Evolutionary conservation across 495 filamentous ascomycete genomes (phyloP).

Genomic region (Penicillium atrosanguineum): DNA sequence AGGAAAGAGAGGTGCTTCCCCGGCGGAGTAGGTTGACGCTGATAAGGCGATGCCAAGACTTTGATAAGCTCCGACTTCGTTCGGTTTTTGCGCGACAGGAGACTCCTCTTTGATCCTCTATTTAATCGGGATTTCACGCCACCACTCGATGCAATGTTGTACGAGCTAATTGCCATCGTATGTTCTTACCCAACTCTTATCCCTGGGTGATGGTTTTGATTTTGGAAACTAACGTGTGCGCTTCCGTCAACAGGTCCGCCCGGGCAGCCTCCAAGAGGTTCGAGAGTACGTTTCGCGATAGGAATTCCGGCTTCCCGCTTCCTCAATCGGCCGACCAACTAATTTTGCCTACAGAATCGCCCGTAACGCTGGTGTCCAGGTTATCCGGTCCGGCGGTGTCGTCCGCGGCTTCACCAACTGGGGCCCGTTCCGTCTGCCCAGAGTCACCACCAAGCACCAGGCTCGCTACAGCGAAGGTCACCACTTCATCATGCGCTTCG

Average conservation of each 20-base stretch:
- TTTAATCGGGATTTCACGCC: conserved; percentile 17
- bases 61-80: conserved; percentile 30
- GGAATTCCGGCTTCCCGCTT: not conserved
- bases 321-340: conserved; percentile 9
- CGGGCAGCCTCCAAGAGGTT: conserved; percentile 81
- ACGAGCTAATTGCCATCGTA: conserved; percentile 96
- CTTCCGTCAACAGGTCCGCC: conserved; percentile 67
- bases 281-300: conserved; percentile 71
- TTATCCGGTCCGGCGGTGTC: conserved; percentile 84
- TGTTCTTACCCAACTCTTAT: conserved; percentile 26
- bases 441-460: conserved; percentile 71
- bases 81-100: conserved; percentile 24
- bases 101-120: conserved; percentile 5
- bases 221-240: conserved; percentile 6
- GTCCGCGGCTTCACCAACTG: conserved; percentile 92
- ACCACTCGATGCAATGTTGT: conserved; percentile 67
- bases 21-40: conserved; percentile 21
- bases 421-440: conserved; percentile 84
- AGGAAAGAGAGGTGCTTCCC: conserved; percentile 26
- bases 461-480: conserved; percentile 77
- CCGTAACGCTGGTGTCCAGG: conserved; percentile 74
- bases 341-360: conserved; percentile 62
- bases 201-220: not conserved
- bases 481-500: conserved; percentile 98
- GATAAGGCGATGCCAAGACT: conserved; percentile 34